Evolutionary conservation across 305 asterid genomes (phyloP), one percentile per base, ranked within the genome.

Genomic region (Fraxinus greggii): DNA sequence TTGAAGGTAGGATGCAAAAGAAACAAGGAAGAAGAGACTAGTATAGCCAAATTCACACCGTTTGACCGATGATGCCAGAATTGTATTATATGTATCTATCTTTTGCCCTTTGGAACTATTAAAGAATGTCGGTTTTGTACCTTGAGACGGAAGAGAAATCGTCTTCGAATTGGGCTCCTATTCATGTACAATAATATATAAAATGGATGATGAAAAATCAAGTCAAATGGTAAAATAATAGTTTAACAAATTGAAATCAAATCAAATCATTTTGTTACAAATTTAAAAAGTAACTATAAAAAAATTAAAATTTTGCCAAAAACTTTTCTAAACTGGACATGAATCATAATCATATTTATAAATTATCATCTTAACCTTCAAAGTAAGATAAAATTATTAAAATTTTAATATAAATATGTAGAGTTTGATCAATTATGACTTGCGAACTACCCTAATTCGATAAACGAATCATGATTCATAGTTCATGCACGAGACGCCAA

Each of bases 81-180:
- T 79, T 48, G 59, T 15, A 48, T 15, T 78, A 40, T 77, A 80
- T 78, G 88, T 81, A 81, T 84, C 77, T 80, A 38, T 80, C 75
- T 59, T 87, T 84, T 72, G 83, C 86, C 69, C 15, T 36, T 29
- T 70, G 33, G 9, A 61, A 38, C 61, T 6, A 21, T 61, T 8
- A 21, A 61, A 61, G 85, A 82, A 81, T 85, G 90, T 89, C 89
- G 88, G 88, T 82, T 86, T 72, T 69, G 51, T 63, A 12, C 40
- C 5, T 2, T 24, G 74, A 42, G 59, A 80, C 24, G 35, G 59
- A 69, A 29, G 45, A 29, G 32, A 78, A 21, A 36, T 85, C 86
- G 72, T 83, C 85, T 89, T 86, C 81, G 88, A 89, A 81, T 89
- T 89, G 87, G 76, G 80, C 85, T 87, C 78, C 81, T 65, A 15